A percentile compares a stretch with the other conserved stretches of the same genome.
phyloP scores from a whole-genome alignment of 176 grass and related monocot genomes.

The Eragrostis curvula region DNA sequence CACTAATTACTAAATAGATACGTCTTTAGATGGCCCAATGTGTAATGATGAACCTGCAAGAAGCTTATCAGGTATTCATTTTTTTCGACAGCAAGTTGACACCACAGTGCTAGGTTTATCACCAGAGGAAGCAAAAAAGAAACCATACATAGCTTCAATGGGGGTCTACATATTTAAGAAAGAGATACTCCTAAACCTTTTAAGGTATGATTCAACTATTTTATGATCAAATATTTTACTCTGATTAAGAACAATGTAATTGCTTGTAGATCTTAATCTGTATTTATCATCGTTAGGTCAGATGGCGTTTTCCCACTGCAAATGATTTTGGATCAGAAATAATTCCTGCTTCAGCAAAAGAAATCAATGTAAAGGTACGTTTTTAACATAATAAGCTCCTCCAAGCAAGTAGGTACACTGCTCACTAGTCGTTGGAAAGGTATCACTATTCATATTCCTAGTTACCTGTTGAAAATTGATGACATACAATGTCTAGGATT shows the following conservation, averaged over 20 bases:
- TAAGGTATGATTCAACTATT: slow-evolving; percentile 71
- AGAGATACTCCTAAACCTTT: slow-evolving; percentile 87
- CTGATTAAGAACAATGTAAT: neutral
- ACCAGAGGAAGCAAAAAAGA: slow-evolving; percentile 73
- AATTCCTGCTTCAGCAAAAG: slow-evolving; percentile 83
- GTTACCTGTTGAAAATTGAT: neutral
- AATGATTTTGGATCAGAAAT: slow-evolving; percentile 99
- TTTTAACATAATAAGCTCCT: slow-evolving; percentile 13
- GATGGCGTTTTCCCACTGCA: slow-evolving; percentile 96
- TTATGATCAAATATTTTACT: neutral
- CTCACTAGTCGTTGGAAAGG: neutral
- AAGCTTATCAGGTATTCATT: slow-evolving; percentile 1
- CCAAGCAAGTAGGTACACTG: neutral
- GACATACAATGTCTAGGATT: slow-evolving; percentile 8
- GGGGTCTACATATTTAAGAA: slow-evolving; percentile 90
- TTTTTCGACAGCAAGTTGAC: slow-evolving; percentile 73
- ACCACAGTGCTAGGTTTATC: slow-evolving; percentile 80
- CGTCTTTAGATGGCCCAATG: slow-evolving; percentile 1
- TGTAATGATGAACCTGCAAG: neutral
- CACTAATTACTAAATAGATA: neutral
- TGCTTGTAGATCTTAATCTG: slow-evolving; percentile 46
- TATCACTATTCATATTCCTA: neutral
- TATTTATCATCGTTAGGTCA: slow-evolving; percentile 73
- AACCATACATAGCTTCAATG: slow-evolving; percentile 96
- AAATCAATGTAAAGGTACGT: slow-evolving; percentile 69